Conservation (phyloP, 31 red algal genomes). For the Asparagopsis taxiformis region DNA sequence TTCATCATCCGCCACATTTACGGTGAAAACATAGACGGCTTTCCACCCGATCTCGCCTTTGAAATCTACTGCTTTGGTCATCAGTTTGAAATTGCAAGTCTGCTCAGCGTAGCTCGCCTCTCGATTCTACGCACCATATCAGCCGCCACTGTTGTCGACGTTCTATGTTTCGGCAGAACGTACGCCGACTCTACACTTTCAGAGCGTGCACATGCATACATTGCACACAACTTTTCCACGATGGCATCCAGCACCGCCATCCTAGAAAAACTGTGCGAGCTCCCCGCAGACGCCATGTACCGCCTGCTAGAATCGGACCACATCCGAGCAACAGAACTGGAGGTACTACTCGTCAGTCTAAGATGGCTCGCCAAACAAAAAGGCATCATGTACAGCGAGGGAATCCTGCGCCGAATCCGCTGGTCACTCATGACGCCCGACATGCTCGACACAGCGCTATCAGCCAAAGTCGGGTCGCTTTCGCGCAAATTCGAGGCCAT, state of each 20-base stretch:
- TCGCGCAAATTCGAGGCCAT: no score
- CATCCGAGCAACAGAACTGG: slow-evolving; percentile 14
- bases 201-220: slow-evolving; percentile 1
- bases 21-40: slow-evolving; percentile 1
- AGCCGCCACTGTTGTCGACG: neutral
- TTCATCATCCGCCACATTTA: slow-evolving; percentile 23
- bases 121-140: slow-evolving; percentile 1
- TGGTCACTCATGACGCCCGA: slow-evolving; percentile 1
- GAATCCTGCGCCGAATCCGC: slow-evolving; percentile 11
- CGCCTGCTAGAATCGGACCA: slow-evolving; percentile 8
- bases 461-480: no score
- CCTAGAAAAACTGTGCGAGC: slow-evolving; percentile 2
- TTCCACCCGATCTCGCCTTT: neutral
- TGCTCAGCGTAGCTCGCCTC: neutral
- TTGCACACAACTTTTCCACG: slow-evolving; percentile 12
- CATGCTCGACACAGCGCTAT: slow-evolving; percentile 21
- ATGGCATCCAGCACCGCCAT: neutral
- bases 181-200: neutral
- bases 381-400: neutral
- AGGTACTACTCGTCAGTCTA: slow-evolving; percentile 14
- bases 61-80: slow-evolving; percentile 16
- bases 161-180: slow-evolving; percentile 6
- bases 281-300: neutral
- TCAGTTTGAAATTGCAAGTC: slow-evolving; percentile 8
- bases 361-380: slow-evolving; percentile 13